Conservation (phyloP, 495 filamentous ascomycete species). For the Neurospora sp. region DNA sequence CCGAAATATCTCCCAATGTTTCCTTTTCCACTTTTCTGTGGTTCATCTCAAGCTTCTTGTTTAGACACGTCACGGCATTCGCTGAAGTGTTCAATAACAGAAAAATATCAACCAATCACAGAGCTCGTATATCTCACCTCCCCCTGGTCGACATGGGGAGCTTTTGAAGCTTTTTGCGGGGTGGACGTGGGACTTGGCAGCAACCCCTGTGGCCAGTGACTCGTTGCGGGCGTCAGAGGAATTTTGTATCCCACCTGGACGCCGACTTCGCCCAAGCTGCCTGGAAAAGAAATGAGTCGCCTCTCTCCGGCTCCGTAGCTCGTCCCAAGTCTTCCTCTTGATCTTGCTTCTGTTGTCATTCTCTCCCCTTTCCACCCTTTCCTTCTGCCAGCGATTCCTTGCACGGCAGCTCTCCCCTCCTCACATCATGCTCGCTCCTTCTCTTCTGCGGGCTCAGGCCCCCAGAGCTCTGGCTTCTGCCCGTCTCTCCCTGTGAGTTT, state of each 20-base stretch:
- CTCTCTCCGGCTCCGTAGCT: not conserved
- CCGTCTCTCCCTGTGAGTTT: constrained; percentile 22
- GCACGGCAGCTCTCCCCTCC: not conserved
- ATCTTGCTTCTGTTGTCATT: not conserved
- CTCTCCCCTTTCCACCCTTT: not conserved
- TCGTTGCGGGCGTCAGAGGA: not conserved
- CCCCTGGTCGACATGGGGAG: not conserved
- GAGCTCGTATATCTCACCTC: constrained; percentile 16
- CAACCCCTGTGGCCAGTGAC: constrained; percentile 7
- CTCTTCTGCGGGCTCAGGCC: constrained; percentile 29
- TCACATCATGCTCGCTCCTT: constrained; percentile 26
- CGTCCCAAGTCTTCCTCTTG: constrained; percentile 8
- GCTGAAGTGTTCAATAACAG: not conserved
- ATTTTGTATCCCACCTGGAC: constrained; percentile 10
- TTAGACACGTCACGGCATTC: not conserved
- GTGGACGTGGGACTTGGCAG: constrained; percentile 18
- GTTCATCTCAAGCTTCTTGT: not conserved
- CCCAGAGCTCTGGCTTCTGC: constrained; percentile 28
- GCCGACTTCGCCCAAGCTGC: constrained; percentile 21
- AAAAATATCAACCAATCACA: constrained; percentile 16
- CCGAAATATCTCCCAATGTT: not conserved
- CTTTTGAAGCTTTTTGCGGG: constrained; percentile 9
- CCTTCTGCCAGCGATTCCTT: not conserved
- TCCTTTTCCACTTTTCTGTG: not conserved
- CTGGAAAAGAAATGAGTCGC: not conserved